Evolutionary conservation across 129 eudicot genomes (phyloP), one percentile per base, ranked within the genome.

Genomic region (Dittrichia graveolens): DNA sequence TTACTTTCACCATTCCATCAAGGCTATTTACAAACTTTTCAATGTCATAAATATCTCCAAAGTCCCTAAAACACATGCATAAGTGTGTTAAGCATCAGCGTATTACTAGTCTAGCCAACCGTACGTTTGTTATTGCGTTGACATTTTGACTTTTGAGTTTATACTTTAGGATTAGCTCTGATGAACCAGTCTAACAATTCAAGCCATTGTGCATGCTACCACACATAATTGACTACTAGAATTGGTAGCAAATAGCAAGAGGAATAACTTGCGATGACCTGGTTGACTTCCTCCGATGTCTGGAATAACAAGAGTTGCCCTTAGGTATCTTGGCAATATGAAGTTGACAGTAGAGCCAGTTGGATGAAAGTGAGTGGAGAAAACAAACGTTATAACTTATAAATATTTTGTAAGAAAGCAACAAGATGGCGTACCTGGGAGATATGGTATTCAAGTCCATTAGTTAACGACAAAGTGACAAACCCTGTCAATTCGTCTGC

Each of bases 401-500:
- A 24, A 24, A 46, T 46, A 46, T 0, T 46, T 46, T 46, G 50
- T 12, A 62, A 24, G 40, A 5, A 38, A 40, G 48, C 5, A 61
- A 61, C 67, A 61, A 48, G 14, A 61, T 61, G 48, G 5, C 15
- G 43, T 81, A 90, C 99, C 99, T 90, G 99, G 3, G 99, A 90
- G 72, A 90, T 87, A 65, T 94, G 99, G 78, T 83, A 94, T 79
- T 94, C 99, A 10, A 97, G 97, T 73, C 99, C 99, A 13, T 94
- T 89, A 53, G 99, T 90, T 37, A 94, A 76, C 34, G 99, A 94
- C 78, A 94, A 94, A 72, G 96, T 94, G 65, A 94, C 86, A 74
- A 70, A 94, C 5, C 99, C 99, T 67, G 77, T 84, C 5, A 96
- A 75, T 75, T 87, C 85, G n/a, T 82, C 89, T 3, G 66, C 82